Evolutionary conservation across 2,329 filamentous ascomycete genomes (phyloP), one percentile per base, ranked within the genome.

Genomic region (Grosmannia clavigera): DNA sequence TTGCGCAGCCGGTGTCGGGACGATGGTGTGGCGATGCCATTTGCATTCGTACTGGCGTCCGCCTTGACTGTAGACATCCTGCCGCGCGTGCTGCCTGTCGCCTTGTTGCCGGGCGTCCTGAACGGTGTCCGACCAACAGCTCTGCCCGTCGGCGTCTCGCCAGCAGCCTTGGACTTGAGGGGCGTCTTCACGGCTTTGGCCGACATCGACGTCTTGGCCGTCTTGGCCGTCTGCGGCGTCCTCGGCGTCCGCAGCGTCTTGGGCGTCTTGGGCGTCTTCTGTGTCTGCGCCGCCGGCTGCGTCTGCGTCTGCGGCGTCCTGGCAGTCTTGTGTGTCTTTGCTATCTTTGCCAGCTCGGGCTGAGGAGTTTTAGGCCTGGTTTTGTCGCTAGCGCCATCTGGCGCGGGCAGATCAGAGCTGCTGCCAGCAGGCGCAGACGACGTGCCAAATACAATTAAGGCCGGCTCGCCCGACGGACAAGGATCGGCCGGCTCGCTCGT

Each of bases 231-330:
- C 50, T 58, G 60, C 10, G 62, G 58, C n/a, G 62, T 60, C 22
- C 52, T 60, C 12, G 59, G 43, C 27, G 52, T 54, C 52, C 52
- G 27, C 14, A 31, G 25, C 33, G 60, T 65, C 62, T 55, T 61
- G 57, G 53, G 64, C 29, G 55, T 71, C 69, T 61, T 61, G 46
- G 46, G 29, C 35, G 50, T 29, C 57, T 29, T 52, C 19, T 29
- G 29, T 25, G 53, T 55, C 53, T 9, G 33, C 33, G 9, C 33
- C 33, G 33, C 33, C 33, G 33, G 11, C 60, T 35, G 53, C 22
- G 62, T 60, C 50, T 59, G 60, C 10, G 62, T 7, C 33, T 9
- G 58, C 16, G 52, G 25, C 35, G 60, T 65, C 61, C 55, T 61
- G 57, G 53, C 27, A 2, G 53, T 27, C 53, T 33, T 38, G 19